phyloP scores from a whole-genome alignment of 2,329 filamentous ascomycete species.

The Alternaria sp. region DNA sequence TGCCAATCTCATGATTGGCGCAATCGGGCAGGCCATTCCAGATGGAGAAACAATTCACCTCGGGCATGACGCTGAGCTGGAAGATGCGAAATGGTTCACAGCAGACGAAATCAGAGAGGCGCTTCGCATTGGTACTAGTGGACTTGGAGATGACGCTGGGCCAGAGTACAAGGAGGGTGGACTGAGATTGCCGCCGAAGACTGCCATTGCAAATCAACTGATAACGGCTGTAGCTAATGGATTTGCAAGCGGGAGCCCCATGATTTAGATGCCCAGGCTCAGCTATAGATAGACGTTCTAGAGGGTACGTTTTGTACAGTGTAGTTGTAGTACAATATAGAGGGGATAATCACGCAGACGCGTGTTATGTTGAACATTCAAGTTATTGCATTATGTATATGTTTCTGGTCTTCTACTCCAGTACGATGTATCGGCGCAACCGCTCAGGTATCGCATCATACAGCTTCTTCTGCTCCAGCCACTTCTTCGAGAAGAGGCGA shows the following conservation, averaged over 20 bases:
- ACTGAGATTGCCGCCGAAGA: conserved; percentile 80
- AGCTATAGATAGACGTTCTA: not conserved
- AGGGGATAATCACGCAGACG: conserved; percentile 5
- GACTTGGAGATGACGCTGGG: conserved; percentile 68
- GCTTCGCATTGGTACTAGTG: conserved; percentile 69
- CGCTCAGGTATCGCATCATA: conserved; percentile 81
- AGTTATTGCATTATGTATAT: conserved; percentile 4
- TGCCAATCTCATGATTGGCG: conserved; percentile 63
- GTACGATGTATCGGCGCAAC: conserved; percentile 90
- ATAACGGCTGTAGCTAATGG: conserved; percentile 80
- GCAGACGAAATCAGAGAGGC: conserved; percentile 82
- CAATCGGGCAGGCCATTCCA: conserved; percentile 83
- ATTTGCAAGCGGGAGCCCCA: conserved; percentile 63
- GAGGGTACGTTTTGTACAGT: not conserved
- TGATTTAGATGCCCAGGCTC: conserved; percentile 44
- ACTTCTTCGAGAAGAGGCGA: conserved; percentile 87
- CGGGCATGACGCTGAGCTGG: conserved; percentile 88
- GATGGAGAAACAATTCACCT: conserved; percentile 81
- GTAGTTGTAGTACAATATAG: not conserved
- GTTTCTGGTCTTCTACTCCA: conserved; percentile 62
- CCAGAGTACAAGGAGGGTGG: conserved; percentile 76
- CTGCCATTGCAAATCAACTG: conserved; percentile 91
- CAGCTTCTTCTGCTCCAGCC: conserved; percentile 86
- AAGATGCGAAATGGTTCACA: conserved; percentile 86
- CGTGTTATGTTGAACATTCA: conserved; percentile 1